phyloP scores from a whole-genome alignment of 441 rosid genomes.

The Codiaeum variegatum region DNA sequence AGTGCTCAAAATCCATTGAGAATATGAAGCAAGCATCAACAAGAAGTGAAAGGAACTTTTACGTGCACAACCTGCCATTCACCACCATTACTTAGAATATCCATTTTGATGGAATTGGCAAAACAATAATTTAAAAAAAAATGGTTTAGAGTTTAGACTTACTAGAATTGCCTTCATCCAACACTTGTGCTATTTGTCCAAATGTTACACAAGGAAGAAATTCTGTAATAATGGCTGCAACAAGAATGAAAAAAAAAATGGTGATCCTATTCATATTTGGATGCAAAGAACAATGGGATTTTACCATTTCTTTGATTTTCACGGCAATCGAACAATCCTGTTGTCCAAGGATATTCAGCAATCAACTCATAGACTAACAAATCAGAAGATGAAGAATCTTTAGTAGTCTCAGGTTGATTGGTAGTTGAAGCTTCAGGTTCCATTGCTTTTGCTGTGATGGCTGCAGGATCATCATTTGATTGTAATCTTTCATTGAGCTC shows the following conservation, averaged over 20 bases:
- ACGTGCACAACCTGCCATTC: neutral
- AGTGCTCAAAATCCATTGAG: neutral
- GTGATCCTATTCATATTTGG: neutral
- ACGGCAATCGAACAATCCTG: slow-evolving; percentile 38
- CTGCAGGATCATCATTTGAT: neutral
- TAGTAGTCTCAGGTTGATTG: neutral
- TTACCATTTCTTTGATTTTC: slow-evolving; percentile 36
- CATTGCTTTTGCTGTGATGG: neutral
- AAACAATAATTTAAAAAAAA: no score
- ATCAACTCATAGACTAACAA: neutral
- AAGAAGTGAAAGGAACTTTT: neutral
- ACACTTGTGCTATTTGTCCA: slow-evolving; percentile 44
- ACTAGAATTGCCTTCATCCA: slow-evolving; percentile 31
- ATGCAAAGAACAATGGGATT: neutral
- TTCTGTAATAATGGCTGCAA: slow-evolving; percentile 39
- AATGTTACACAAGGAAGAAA: slow-evolving; percentile 42
- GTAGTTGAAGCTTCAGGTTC: neutral
- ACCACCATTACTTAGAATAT: neutral
- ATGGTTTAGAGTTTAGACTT: neutral
- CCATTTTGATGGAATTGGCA: neutral
- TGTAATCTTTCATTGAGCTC: neutral
- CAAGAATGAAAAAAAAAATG: neutral
- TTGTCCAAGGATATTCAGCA: slow-evolving; percentile 30
- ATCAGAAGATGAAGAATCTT: neutral
- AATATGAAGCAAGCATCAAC: neutral